Evolutionary conservation across 179 eudicot species (phyloP), one percentile per base, ranked within the genome.

Genomic region (Amaranthus tricolor): DNA sequence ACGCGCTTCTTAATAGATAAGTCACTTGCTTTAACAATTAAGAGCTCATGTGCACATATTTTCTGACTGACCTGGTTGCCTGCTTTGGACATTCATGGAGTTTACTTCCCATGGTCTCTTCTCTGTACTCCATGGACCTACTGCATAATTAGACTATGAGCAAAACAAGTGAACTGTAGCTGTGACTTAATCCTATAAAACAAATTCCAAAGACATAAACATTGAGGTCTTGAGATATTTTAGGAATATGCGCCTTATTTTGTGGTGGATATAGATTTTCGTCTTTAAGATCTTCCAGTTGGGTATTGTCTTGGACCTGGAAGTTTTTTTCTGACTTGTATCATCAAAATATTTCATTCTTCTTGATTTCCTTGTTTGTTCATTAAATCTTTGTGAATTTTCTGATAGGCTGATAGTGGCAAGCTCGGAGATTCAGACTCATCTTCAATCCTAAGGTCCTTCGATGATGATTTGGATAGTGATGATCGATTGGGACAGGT

Each of bases 351-450:
- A 63, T 6, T 5, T 53, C 9, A 5, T 53, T 6, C 51, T 61
- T 61, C 48, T 57, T 51, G 73, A 14, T 59, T 14, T 5, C 61
- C 19, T 68, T 63, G 66, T 20, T 65, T 52, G 49, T 44, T 11
- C 66, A 7, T 3, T 65, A 17, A 20, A 56, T 63, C 11, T 78
- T 20, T 56, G 45, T 49, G n/a, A 0, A 71, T 53, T 62, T 71
- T 82, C 16, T 77, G 24, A n/a, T 81, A 95, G 99, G 97, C 92
- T 79, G 97, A 94, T 82, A 87, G 88, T 78, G 95, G 90, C 19
- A 95, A 93, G 89, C 82, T 86, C 44, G 93, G 95, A 77, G 91
- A 88, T 53, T 93, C 95, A 2, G 95, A 95, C 74, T 77, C 89
- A 55, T 88, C 91, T 59, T 76, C 89, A 19, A 24, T 89, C 59